Evolutionary conservation across 345 rosid genomes (phyloP), one percentile per base, ranked within the genome.

Genomic region (Populus pruinosa): DNA sequence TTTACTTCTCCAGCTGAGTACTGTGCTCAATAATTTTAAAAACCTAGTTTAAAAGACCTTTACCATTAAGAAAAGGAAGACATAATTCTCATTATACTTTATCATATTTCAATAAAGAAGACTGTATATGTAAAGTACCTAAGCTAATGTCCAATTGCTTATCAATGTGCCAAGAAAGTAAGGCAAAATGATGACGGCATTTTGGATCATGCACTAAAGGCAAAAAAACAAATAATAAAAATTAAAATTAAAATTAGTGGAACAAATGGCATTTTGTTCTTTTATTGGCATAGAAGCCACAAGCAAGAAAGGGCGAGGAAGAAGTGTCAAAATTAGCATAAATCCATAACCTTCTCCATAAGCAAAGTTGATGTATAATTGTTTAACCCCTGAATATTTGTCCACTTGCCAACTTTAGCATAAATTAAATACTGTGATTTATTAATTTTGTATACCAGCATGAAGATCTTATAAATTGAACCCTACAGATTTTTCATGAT

Each of bases 291-390:
- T 6, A 8, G 33, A 76, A 68, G 78, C 73, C 73, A 18, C n/a
- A 53, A 53, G 12, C 29, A 3, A n/a, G 65, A 29, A 64, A 20
- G 56, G 33, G 23, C 29, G 17, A 2, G 1, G 20, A 21, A 66
- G 18, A 27, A 53, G 56, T 21, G 38, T 29, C 17, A 9, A 29
- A 61, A 77, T 27, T 3, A 77, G 56, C 33, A 61, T n/a, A 69
- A 77, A 62, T 77, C 43, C 75, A 62, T 55, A 29, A 18, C 70
- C 72, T 61, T 70, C 29, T 41, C 9, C 8, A 43, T 62, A 70
- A 77, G 80, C 36, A 77, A 77, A 61, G 61, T 69, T 29, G 23
- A 27, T 39, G 10, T 7, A 39, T 3, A 20, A 5, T 20, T 35
- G 38, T 59, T 17, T 72, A 5, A n/a, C 41, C 27, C 9, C 67